phyloP scores from a whole-genome alignment of 208 protist species.

The Trypanosoma boissoni region DNA sequence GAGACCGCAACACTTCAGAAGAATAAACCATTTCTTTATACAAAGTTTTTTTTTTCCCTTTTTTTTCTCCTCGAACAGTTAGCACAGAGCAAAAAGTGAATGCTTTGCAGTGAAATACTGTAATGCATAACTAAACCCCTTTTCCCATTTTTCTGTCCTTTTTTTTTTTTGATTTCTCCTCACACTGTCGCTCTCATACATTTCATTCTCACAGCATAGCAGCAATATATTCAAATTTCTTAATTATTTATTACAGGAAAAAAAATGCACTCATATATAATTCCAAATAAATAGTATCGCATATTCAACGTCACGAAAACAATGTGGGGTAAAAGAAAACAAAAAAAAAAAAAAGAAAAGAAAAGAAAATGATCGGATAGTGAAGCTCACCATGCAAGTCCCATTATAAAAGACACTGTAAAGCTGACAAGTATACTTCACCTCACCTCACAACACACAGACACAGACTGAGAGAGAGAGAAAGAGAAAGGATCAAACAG shows the following conservation, averaged over 20 bases:
- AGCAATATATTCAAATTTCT: neutral
- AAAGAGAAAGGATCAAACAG: too few species aligned
- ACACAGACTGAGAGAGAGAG: too few species aligned
- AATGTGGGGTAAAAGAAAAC: neutral
- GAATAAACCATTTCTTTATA: neutral
- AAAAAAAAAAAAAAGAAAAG: neutral
- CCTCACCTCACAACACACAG: too few species aligned
- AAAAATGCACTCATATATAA: too few species aligned
- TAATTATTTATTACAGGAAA: neutral
- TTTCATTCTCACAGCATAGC: neutral
- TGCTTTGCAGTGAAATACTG: too few species aligned
- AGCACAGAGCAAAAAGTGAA: neutral
- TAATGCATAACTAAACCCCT: too few species aligned
- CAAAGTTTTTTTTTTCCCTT: neutral
- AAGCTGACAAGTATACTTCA: too few species aligned
- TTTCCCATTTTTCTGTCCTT: neutral
- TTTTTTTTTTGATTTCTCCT: neutral
- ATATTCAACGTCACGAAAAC: too few species aligned
- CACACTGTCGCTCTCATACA: neutral
- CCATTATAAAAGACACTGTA: too few species aligned
- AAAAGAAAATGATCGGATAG: too few species aligned
- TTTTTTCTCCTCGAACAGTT: neutral
- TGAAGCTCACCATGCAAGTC: too few species aligned
- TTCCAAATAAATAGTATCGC: too few species aligned
- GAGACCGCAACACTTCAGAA: neutral